Base-by-base conservation (phyloP, 257 asterid species). In the Henckelia pumila region DNA sequence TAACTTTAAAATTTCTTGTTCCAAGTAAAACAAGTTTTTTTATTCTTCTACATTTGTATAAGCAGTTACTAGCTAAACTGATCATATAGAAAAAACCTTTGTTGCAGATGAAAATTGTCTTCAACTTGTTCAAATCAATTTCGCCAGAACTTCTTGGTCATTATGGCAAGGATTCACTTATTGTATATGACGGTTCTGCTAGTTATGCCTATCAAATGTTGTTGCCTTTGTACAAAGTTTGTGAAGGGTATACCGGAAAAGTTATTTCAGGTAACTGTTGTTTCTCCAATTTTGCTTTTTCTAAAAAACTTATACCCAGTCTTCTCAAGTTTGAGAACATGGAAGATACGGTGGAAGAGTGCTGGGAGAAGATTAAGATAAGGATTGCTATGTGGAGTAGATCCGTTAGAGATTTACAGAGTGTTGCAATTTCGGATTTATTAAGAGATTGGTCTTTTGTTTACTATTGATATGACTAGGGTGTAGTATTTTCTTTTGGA, bases 51-150 rank as follows among this genome's bases (percentile, higher is more conserved):
- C 63, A 63, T 72, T 20, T 69, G 21, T 3, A 56, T 13, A 32
- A 16, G 33, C 22, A 3, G 28, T 32, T 20, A 26, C 35, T 28
- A 33, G 28, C 55, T 23, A 40, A 21, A 24, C 63, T 61, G 73
- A 79, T 28, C 44, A 21, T 26, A 24, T 70, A 50, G 63, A 6
- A 65, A 65, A 35, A 35, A 24, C 24, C 3, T 74, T 53, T 56
- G 55, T 53, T 79, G 84, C 96, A 94, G 99, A 85, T 89, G 88
- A 88, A 83, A 82, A 70, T 86, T 56, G 82, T 90, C 62, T 87
- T 94, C 78, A 79, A 73, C 64, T 84, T 89, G 78, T 85, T 86
- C 84, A 85, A 88, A 79, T 74, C 74, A 64, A 71, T 91, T 66
- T 84, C 95, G 2, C 85, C 91, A 7, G 76, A 75, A 68, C 87